These are phyloP conservation scores for Aspergillus brunneoviolaceus DNA, from an alignment of 2,329 filamentous ascomycete genomes.

Conservation along the genomic window DNA sequence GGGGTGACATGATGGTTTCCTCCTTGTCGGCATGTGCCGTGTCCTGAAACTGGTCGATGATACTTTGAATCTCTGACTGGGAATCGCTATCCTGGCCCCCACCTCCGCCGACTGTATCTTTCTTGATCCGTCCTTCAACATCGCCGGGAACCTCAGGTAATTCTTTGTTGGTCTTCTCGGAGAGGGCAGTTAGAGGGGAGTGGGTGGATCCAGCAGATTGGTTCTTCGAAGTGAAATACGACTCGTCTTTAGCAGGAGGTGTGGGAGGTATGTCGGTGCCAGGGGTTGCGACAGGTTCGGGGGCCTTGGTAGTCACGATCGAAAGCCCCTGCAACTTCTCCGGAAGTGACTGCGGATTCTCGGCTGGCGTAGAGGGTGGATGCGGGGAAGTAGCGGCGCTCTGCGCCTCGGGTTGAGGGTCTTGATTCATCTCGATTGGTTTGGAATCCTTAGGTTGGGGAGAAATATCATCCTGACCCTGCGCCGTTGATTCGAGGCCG, in stretches of 20 bases:
- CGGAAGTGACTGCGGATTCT: constrained; percentile 24
- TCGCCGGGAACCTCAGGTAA: constrained; percentile 35
- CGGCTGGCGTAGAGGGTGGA: constrained; percentile 8
- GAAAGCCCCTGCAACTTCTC: constrained; percentile 34
- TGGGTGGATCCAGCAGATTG: constrained; percentile 34
- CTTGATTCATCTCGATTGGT: constrained; percentile 17
- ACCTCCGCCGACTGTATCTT: constrained; percentile 57
- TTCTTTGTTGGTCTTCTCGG: constrained; percentile 39
- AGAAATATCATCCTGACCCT: constrained; percentile 22
- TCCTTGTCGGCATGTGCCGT: constrained; percentile 68
- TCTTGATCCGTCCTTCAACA: constrained; percentile 39
- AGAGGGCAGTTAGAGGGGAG: constrained; percentile 34
- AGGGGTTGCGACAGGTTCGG: constrained; percentile 18
- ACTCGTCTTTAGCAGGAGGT: constrained; percentile 52
- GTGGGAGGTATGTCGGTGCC: constrained; percentile 42
- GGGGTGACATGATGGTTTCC: constrained; percentile 89
- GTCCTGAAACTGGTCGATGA: constrained; percentile 93
- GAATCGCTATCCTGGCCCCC: constrained; percentile 64
- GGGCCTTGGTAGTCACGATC: constrained; percentile 24
- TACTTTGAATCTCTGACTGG: constrained; percentile 86
- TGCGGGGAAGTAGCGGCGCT: background rate
- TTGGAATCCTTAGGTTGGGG: constrained; percentile 9
- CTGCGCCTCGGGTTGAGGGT: constrained; percentile 8
- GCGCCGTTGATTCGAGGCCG: constrained; percentile 17
- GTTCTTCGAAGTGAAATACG: constrained; percentile 49